Percentiles rank a stretch among this genome's conserved stretches.
Evolutionary conservation across 768 basidiomycete genomes (phyloP).

Genomic region (Clavulina sp.): DNA sequence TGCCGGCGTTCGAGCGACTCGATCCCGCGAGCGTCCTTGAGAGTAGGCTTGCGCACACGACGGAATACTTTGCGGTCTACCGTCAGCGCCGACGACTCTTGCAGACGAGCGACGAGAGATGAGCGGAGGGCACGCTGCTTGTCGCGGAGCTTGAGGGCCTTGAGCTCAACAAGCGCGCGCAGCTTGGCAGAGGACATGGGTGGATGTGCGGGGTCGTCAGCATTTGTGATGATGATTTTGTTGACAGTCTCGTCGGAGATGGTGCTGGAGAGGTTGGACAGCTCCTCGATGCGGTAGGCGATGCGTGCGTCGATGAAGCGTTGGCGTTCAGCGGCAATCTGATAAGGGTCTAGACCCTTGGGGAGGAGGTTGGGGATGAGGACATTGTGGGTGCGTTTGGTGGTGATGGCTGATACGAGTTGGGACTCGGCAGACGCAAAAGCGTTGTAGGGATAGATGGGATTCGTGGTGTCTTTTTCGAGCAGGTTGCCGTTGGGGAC

Average conservation of each 20-base stretch:
- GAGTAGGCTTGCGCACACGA: constrained; percentile 62
- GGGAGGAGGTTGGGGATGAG: constrained; percentile 85
- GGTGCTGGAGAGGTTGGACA: constrained; percentile 61
- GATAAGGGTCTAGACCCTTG: constrained; percentile 77
- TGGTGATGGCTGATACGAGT: constrained; percentile 46
- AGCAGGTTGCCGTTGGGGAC: constrained; percentile 57
- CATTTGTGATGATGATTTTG: constrained; percentile 24
- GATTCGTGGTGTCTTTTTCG: constrained; percentile 63
- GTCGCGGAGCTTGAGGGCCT: constrained; percentile 69
- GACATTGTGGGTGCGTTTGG: constrained; percentile 33
- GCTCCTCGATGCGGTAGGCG: constrained; percentile 72
- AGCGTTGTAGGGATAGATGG: constrained; percentile 85
- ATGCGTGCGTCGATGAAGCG: constrained; percentile 80
- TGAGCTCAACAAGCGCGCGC: constrained; percentile 83
- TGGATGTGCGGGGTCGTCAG: constrained; percentile 17
- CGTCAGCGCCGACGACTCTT: constrained; percentile 75
- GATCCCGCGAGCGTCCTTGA: constrained; percentile 77
- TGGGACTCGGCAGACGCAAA: constrained; percentile 46
- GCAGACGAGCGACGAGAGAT: constrained; percentile 68
- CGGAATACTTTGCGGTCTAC: constrained; percentile 87
- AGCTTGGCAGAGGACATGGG: constrained; percentile 31
- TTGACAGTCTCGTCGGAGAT: constrained; percentile 63
- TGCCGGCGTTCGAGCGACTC: constrained; percentile 85
- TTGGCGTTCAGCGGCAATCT: constrained; percentile 81
- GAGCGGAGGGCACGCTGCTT: constrained; percentile 83